Evolutionary conservation across 2,329 filamentous ascomycete species (phyloP).

Genomic region (Alternaria panax): DNA sequence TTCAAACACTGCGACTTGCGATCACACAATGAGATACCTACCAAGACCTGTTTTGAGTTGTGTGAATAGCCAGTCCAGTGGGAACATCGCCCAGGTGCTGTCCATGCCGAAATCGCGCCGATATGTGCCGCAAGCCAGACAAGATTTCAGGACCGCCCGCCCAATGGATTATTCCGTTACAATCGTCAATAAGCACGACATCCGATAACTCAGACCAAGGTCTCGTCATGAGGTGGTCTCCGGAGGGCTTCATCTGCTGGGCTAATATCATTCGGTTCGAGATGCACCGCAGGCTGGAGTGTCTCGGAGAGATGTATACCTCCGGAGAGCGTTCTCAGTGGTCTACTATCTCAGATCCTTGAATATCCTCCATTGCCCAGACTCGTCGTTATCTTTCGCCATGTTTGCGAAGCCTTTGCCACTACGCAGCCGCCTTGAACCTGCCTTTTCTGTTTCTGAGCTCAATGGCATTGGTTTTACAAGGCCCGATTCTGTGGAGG

Average conservation of each 20-base stretch:
- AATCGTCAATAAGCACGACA: not conserved
- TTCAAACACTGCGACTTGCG: not conserved
- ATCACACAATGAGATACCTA: not conserved
- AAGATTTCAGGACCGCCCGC: slow-evolving; percentile 2
- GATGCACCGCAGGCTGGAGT: not conserved
- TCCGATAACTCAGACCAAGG: not conserved
- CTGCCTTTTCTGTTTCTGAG: slow-evolving; percentile 2
- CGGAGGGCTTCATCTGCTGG: not conserved
- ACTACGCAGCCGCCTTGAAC: not conserved
- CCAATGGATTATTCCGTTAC: not conserved
- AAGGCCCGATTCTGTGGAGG: slow-evolving; percentile 7
- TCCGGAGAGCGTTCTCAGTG: not conserved
- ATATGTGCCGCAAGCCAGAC: not conserved
- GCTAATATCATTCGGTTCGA: not conserved
- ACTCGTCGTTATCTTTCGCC: not conserved
- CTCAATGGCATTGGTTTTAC: not conserved
- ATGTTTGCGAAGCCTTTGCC: not conserved
- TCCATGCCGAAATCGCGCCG: not conserved
- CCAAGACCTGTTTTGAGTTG: rapidly evolving
- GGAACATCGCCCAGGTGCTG: not conserved
- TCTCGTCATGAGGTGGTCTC: not conserved
- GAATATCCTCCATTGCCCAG: not conserved
- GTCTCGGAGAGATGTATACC: not conserved
- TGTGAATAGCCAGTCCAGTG: not conserved
- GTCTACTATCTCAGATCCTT: not conserved